Conservation (phyloP, 2,329 filamentous ascomycete species). For the Onygena corvina region DNA sequence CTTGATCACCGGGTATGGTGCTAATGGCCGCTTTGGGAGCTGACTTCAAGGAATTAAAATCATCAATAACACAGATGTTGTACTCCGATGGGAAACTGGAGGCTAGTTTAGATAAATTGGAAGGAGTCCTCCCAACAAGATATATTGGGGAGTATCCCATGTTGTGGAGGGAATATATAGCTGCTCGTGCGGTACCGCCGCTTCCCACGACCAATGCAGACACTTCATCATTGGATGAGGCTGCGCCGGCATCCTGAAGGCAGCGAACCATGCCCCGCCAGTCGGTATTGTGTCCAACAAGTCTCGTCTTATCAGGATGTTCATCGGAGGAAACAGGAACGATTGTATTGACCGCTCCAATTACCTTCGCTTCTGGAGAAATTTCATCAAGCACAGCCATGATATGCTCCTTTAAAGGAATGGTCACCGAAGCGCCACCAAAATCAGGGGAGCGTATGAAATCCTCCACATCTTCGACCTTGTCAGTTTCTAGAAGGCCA, state of each 20-base stretch:
- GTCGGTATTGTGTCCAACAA: conserved; percentile 88
- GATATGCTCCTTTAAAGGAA: conserved; percentile 84
- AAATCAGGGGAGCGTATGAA: conserved; percentile 63
- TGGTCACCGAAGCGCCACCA: conserved; percentile 89
- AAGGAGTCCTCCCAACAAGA: conserved; percentile 62
- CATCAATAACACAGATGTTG: conserved; percentile 53
- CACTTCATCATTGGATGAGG: conserved; percentile 29
- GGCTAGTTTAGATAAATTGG: conserved; percentile 56
- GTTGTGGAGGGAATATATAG: conserved; percentile 72
- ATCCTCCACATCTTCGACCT: conserved; percentile 47
- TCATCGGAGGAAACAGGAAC: conserved; percentile 42
- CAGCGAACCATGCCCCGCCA: conserved; percentile 84
- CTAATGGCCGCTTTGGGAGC: conserved; percentile 65
- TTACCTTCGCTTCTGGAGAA: conserved; percentile 62
- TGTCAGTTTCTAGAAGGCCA: conserved; percentile 59
- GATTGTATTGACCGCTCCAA: conserved; percentile 92
- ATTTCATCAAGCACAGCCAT: conserved; percentile 70
- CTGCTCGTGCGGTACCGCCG: conserved; percentile 82
- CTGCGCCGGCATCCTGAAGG: conserved; percentile 56
- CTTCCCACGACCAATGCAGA: conserved; percentile 70
- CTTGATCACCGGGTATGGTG: conserved; percentile 78
- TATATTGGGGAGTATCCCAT: conserved; percentile 82
- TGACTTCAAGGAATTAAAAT: conserved; percentile 40
- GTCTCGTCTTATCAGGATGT: conserved; percentile 36
- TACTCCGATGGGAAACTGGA: conserved; percentile 62